These are phyloP conservation scores for Phytopythium delawarense DNA, from an alignment of 352 stramenopile species.

Conservation along the genomic window DNA sequence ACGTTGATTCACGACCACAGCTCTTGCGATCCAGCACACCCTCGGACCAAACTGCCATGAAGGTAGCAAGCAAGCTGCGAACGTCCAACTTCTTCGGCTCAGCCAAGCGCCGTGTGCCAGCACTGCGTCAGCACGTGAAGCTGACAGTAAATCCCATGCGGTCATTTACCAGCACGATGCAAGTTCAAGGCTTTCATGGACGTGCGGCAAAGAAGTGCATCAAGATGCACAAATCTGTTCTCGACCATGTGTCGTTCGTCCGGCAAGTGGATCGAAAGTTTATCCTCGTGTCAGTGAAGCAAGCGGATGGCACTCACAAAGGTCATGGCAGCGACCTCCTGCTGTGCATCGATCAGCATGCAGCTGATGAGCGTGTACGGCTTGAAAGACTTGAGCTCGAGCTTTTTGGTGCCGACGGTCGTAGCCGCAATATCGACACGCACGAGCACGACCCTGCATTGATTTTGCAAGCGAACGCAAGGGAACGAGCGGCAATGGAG, in stretches of 20 bases:
- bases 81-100: neutral
- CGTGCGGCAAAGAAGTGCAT: conserved; percentile 17
- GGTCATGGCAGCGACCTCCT: conserved; percentile 23
- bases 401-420: conserved; percentile 54
- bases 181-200: conserved; percentile 17
- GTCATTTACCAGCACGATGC: conserved; percentile 8
- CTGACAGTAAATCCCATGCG: neutral
- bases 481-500: conserved; percentile 39
- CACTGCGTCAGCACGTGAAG: neutral
- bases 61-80: neutral
- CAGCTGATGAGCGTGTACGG: conserved; percentile 85
- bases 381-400: conserved; percentile 80
- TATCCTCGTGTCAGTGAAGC: conserved; percentile 64
- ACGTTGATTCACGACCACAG: no score
- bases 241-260: conserved; percentile 71
- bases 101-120: neutral
- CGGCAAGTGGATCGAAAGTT: conserved; percentile 90
- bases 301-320: neutral
- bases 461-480: conserved; percentile 47
- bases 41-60: no score
- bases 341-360: conserved; percentile 90
- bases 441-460: conserved; percentile 45
- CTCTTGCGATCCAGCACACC: no score
- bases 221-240: conserved; percentile 66
- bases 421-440: conserved; percentile 49